Percentiles rank a stretch among this genome's conserved stretches.
Evolutionary conservation across 805 yeast species (phyloP).

Genomic region (Clavispora carvajalis): DNA sequence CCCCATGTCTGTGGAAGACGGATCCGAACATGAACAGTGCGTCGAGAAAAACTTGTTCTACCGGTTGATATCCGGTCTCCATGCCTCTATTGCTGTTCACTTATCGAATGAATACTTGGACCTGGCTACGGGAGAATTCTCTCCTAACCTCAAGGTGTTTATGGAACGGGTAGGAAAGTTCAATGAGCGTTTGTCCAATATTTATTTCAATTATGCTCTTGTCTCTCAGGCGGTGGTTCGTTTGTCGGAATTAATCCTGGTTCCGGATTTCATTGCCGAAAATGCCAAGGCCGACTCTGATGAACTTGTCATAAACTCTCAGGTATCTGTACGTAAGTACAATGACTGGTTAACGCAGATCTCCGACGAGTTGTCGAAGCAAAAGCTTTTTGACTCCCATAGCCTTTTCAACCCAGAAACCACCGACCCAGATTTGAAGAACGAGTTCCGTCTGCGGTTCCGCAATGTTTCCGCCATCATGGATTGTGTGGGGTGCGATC

Average conservation of each 20-base stretch:
- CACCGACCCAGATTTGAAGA: conserved; percentile 55
- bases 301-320: conserved; percentile 25
- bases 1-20: conserved; percentile 32
- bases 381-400: conserved; percentile 42
- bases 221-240: conserved; percentile 78
- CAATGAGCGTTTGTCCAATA: conserved; percentile 83
- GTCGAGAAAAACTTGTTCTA: conserved; percentile 85
- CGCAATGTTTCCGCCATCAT: conserved; percentile 85
- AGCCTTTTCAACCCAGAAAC: conserved; percentile 42
- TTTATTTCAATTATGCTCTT: conserved; percentile 89
- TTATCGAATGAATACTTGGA: conserved; percentile 69
- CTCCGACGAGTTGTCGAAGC: conserved; percentile 10
- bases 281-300: conserved; percentile 14
- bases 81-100: conserved; percentile 92
- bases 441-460: conserved; percentile 81
- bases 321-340: conserved; percentile 31
- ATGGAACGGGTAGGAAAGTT: conserved; percentile 85
- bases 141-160: conserved; percentile 75
- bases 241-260: conserved; percentile 26
- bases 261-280: conserved; percentile 22
- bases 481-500: conserved; percentile 98
- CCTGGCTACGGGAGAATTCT: conserved; percentile 70
- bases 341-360: conserved; percentile 6
- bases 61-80: conserved; percentile 86
- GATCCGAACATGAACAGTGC: conserved; percentile 47